Evolutionary conservation across 352 stramenopile species (phyloP), one percentile per base, ranked within the genome.

Genomic region (Saprolegnia parasitica): DNA sequence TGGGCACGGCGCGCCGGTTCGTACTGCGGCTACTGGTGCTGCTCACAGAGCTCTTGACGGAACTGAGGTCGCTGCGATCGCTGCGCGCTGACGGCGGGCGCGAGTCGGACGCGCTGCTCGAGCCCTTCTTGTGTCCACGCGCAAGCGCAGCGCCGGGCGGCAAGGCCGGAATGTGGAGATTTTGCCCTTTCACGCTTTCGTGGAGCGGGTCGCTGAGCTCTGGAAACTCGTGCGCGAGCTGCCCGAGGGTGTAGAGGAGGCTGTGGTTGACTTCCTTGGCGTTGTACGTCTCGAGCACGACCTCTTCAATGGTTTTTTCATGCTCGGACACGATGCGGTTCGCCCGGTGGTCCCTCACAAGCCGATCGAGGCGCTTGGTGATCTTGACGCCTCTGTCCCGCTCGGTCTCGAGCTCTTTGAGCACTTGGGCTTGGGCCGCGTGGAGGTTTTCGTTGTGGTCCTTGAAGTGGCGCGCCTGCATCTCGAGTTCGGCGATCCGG

Each of bases 161-260:
- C 57, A 88, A 83, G 4, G 77, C 63, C 5, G 89, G 89, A 66
- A 97, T 86, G 66, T 84, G 78, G 61, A 98, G 79, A 18, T 89
- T 87, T 24, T 79, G 80, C 9, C 84, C 85, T 35, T 86, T 78
- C 47, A 98, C 81, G 10, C 81, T 79, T 21, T 72, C 73, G 8
- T 83, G 78, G 24, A 98, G 73, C 20, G 77, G 54, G 58, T 98
- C 90, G 56, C 85, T 83, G 62, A 98, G 90, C 77, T 98, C 93
- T 5, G 93, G 89, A 72, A 98, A 98, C 78, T 98, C 91, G 60
- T 95, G 87, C 21, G 86, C 86, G 40, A 98, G 85, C 71, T 98
- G 91, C 8, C 90, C 84, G 6, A 98, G 76, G 35, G 93, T 96
- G 78, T 96, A 96, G 9, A 97, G 78, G 55, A 98, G 81, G 70